Conservation (phyloP, 345 rosid species). For the Angophora floribunda region DNA sequence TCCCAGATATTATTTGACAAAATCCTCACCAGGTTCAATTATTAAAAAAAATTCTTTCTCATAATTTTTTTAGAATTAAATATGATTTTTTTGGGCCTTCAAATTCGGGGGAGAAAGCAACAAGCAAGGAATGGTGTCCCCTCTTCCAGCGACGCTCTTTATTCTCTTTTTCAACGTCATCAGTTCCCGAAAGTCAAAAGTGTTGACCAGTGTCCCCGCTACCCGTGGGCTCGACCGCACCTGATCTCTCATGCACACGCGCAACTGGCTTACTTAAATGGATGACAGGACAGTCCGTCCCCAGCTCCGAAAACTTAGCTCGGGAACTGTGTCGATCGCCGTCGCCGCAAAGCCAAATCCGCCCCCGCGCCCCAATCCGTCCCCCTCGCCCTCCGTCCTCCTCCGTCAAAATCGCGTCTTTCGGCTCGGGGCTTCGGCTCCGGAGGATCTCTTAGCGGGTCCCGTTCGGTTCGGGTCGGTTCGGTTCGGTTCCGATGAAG, state of each 20-base stretch:
- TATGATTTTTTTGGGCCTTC: neutral
- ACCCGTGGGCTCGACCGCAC: neutral
- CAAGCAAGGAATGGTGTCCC: neutral
- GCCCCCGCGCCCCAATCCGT: neutral
- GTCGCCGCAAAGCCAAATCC: neutral
- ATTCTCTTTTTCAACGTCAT: neutral
- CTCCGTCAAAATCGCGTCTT: neutral
- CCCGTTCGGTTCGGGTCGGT: neutral
- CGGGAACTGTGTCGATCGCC: neutral
- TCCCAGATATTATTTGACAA: too few species aligned
- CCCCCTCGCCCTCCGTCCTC: neutral
- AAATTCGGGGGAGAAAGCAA: neutral
- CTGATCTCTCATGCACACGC: neutral
- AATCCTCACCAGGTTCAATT: too few species aligned
- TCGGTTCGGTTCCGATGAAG: constrained; percentile 25
- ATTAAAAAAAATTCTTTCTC: neutral
- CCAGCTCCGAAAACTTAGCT: neutral
- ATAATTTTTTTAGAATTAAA: neutral
- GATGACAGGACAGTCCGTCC: neutral
- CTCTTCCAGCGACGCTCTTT: neutral
- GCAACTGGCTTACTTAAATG: neutral
- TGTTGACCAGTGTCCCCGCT: neutral
- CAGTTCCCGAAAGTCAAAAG: neutral
- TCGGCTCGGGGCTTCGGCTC: neutral
- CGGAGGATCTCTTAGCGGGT: neutral